Conservation (phyloP, 768 basidiomycete species). For the Kwoniella sp. region DNA sequence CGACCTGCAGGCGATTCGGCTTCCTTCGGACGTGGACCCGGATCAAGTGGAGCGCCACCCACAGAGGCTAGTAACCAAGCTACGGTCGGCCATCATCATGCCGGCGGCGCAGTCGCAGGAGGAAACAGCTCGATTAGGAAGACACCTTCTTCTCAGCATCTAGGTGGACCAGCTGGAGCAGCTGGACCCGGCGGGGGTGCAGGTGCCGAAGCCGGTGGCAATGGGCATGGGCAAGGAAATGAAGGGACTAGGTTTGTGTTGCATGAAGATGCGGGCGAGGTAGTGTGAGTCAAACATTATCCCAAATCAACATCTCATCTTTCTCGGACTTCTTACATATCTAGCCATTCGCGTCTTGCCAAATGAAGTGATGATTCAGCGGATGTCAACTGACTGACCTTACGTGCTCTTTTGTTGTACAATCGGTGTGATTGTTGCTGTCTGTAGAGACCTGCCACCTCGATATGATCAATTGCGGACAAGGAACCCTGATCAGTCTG, state of each 20-base stretch:
- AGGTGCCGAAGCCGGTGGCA: not conserved
- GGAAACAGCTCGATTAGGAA: constrained; percentile 24
- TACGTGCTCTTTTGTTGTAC: too few relatives aligned
- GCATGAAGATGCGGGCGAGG: constrained; percentile 39
- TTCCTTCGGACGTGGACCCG: not conserved
- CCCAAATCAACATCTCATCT: not conserved
- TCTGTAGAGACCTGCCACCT: constrained; percentile 37
- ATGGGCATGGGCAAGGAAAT: constrained; percentile 2
- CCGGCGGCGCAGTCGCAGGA: constrained; percentile 6
- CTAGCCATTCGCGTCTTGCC: too few relatives aligned
- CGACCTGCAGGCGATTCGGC: not conserved
- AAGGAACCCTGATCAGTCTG: constrained; percentile 34
- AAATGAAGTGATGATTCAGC: too few relatives aligned
- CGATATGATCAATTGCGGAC: constrained; percentile 42
- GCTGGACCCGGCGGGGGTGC: not conserved
- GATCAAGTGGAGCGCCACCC: constrained; percentile 1
- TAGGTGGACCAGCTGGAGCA: not conserved
- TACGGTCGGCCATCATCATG: constrained; percentile 20
- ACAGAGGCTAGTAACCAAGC: constrained; percentile 15
- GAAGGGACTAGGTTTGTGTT: constrained; percentile 27
- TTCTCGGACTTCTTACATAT: not conserved
- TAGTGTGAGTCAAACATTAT: constrained; percentile 34
- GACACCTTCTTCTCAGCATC: constrained; percentile 15
- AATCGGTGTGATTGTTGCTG: not conserved
- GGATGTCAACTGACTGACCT: too few relatives aligned